Evolutionary conservation across 2,329 filamentous ascomycete genomes (phyloP).

Genomic region (Xylaria sp.): DNA sequence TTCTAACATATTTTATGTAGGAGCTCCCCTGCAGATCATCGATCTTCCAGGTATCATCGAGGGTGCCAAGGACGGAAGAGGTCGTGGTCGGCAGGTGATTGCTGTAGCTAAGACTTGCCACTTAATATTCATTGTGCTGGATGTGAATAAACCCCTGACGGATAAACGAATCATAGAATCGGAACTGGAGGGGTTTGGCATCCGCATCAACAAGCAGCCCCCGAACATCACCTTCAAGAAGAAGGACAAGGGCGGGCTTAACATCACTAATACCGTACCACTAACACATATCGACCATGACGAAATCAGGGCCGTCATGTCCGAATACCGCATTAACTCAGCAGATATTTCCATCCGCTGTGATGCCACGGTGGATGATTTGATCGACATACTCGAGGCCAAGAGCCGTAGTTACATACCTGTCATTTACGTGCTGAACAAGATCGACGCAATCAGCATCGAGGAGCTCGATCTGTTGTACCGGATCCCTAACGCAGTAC

Average conservation of each 20-base stretch:
- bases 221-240: constrained; percentile 99
- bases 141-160: constrained; percentile 97
- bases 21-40: constrained; percentile 96
- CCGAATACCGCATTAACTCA: constrained; percentile 93
- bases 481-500: constrained; percentile 93
- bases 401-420: constrained; percentile 96
- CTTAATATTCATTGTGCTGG: constrained; percentile 96
- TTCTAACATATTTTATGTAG: constrained; percentile 36
- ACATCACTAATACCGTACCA: constrained; percentile 92
- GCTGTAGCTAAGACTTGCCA: constrained; percentile 98
- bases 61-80: constrained; percentile 96
- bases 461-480: constrained; percentile 96
- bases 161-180: constrained; percentile 96
- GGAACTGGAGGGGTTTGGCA: constrained; percentile 95
- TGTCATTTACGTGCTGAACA: constrained; percentile 98
- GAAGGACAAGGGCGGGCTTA: constrained; percentile 97
- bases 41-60: constrained; percentile 99
- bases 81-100: constrained; percentile 96
- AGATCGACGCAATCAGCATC: constrained; percentile 97
- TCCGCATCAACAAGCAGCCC: constrained; percentile 94
- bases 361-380: constrained; percentile 94
- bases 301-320: constrained; percentile 98
- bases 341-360: constrained; percentile 97
- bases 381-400: constrained; percentile 94
- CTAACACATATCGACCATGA: constrained; percentile 91